phyloP scores from a whole-genome alignment of 371 early-diverging fungal genomes.

The Apophysomyces variabilis region DNA sequence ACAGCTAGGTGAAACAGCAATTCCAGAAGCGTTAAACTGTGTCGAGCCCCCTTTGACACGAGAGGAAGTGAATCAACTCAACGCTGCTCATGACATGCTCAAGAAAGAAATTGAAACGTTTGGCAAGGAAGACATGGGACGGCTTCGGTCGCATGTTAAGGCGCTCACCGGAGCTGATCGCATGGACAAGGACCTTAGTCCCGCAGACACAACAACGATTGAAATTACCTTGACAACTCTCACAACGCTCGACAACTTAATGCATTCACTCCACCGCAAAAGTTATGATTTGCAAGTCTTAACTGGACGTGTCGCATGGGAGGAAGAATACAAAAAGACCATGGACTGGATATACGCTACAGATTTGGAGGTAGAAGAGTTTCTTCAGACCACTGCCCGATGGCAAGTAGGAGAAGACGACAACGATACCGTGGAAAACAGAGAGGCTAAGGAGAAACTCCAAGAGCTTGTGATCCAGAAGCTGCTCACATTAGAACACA shows the following conservation, averaged over 20 bases:
- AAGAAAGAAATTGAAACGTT: slow-evolving; percentile 42
- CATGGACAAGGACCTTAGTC: slow-evolving; percentile 44
- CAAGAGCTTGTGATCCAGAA: slow-evolving; percentile 24
- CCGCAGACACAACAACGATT: slow-evolving; percentile 61
- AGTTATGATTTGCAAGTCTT: slow-evolving; percentile 48
- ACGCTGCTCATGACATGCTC: slow-evolving; percentile 29
- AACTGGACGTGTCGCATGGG: slow-evolving; percentile 50
- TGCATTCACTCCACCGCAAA: slow-evolving; percentile 40
- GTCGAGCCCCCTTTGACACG: slow-evolving; percentile 20
- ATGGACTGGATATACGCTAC: slow-evolving; percentile 34
- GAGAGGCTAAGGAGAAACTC: slow-evolving; percentile 15
- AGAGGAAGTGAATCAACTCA: slow-evolving; percentile 33
- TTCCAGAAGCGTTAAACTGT: slow-evolving; percentile 31
- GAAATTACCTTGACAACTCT: slow-evolving; percentile 58
- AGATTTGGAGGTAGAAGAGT: slow-evolving; percentile 24
- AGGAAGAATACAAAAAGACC: slow-evolving; percentile 37
- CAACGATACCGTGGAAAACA: slow-evolving; percentile 14
- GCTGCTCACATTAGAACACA: slow-evolving; percentile 37
- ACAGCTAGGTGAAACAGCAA: slow-evolving; percentile 22
- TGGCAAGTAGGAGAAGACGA: slow-evolving; percentile 24
- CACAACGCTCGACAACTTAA: slow-evolving; percentile 49
- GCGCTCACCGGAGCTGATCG: slow-evolving; percentile 39
- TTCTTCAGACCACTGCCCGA: slow-evolving; percentile 35
- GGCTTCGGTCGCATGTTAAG: slow-evolving; percentile 58
- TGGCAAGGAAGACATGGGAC: slow-evolving; percentile 53